phyloP scores from a whole-genome alignment of 2,329 filamentous ascomycete species.

The Ascosphaera aggregata region DNA sequence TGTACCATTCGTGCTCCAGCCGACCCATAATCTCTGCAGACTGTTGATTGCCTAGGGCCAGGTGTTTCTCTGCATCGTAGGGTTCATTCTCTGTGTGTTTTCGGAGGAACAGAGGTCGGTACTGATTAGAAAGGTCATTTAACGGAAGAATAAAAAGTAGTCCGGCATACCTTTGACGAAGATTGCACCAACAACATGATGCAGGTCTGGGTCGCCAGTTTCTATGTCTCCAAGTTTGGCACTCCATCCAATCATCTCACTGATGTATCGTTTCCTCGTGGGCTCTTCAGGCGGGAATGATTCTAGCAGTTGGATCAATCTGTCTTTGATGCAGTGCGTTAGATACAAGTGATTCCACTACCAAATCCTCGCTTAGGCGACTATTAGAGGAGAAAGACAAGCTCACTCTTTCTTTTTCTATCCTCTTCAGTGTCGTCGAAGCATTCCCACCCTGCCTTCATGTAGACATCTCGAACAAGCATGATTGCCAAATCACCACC shows the following conservation, averaged over 20 bases:
- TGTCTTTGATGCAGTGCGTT: conserved; percentile 19
- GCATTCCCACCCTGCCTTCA: conserved; percentile 52
- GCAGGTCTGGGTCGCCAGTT: conserved; percentile 78
- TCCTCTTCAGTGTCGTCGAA: conserved; percentile 40
- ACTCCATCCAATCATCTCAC: conserved; percentile 74
- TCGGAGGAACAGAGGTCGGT: conserved; percentile 1
- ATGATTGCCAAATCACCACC: conserved; percentile 75
- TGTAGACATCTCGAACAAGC: conserved; percentile 75
- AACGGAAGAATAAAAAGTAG: background rate
- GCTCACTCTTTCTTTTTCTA: conserved; percentile 36
- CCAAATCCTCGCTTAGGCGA: background rate
- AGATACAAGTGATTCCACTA: too few relatives aligned
- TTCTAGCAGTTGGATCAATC: conserved; percentile 54
- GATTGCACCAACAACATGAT: conserved; percentile 70
- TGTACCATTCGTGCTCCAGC: conserved; percentile 89
- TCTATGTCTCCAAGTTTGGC: conserved; percentile 66
- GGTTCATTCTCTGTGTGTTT: conserved; percentile 46
- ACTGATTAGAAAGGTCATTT: conserved; percentile 2
- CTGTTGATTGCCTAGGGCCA: conserved; percentile 71
- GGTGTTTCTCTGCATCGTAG: conserved; percentile 81
- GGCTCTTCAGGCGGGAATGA: conserved; percentile 68
- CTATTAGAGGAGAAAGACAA: background rate
- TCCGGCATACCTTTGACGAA: conserved; percentile 46
- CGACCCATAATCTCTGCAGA: conserved; percentile 57
- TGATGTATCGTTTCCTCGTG: conserved; percentile 77